Conservation (phyloP, 148 eudicot genomes). For the Linanthus parryae region DNA sequence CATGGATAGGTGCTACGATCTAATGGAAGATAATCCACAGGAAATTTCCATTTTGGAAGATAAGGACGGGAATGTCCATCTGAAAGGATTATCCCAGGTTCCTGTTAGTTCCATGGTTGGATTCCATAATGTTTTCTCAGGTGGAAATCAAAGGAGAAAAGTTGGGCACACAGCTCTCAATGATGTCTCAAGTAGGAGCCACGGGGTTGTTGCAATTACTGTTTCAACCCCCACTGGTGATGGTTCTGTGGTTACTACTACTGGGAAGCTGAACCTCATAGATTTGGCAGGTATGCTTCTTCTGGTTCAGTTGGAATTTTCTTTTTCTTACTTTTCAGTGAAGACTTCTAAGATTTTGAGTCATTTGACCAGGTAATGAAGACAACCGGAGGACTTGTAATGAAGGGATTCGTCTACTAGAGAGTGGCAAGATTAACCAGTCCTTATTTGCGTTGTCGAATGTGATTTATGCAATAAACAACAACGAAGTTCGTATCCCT, state of each 20-base stretch:
- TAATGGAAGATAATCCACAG: constrained; percentile 60
- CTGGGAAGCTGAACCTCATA: constrained; percentile 83
- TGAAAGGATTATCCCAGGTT: constrained; percentile 61
- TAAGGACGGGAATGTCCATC: constrained; percentile 67
- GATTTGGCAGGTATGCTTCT: constrained; percentile 97
- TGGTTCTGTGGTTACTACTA: constrained; percentile 18
- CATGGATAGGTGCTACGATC: constrained; percentile 84
- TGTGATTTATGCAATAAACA: constrained; percentile 86
- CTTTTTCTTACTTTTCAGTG: background rate
- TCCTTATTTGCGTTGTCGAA: constrained; percentile 83
- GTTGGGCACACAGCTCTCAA: constrained; percentile 80
- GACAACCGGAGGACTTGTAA: constrained; percentile 83
- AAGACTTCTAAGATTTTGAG: too few species aligned
- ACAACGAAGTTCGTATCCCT: constrained; percentile 62
- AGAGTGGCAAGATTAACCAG: constrained; percentile 89
- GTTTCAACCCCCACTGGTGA: constrained; percentile 40
- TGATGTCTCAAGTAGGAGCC: constrained; percentile 94
- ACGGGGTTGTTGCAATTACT: constrained; percentile 60
- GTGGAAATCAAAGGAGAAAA: constrained; percentile 72
- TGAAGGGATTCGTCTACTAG: constrained; percentile 87
- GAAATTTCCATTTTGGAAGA: constrained; percentile 75
- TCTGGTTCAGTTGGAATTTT: background rate
- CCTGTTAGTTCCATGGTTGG: constrained; percentile 49
- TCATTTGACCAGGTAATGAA: constrained; percentile 63
- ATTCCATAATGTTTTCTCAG: constrained; percentile 54